A percentile compares a stretch with the other conserved stretches of the same genome.
These are phyloP conservation scores for Pezicula radicicola DNA, from an alignment of 2,329 filamentous ascomycete genomes.

Conservation along the genomic window DNA sequence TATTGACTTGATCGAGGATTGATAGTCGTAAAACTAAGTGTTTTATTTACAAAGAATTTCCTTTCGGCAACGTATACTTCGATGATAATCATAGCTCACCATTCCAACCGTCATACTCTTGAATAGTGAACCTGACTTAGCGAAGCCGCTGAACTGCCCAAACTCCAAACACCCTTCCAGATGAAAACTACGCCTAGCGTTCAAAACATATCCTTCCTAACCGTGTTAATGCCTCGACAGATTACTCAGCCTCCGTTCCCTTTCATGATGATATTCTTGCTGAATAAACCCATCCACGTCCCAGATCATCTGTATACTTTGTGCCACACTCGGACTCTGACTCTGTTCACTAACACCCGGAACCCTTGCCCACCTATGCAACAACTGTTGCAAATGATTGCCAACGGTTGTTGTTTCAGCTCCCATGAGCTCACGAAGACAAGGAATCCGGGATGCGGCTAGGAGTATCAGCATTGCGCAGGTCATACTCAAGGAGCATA, in stretches of 20 bases:
- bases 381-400: constrained; percentile 35
- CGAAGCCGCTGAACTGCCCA: too few species aligned
- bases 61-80: too few species aligned
- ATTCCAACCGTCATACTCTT: too few species aligned
- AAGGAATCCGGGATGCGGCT: constrained; percentile 38
- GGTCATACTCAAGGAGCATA: constrained; percentile 49
- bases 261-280: constrained; percentile 25
- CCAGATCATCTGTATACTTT: constrained; percentile 43
- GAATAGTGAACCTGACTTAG: too few species aligned
- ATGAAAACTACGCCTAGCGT: too few species aligned
- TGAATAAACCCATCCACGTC: constrained; percentile 41
- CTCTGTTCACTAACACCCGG: constrained; percentile 25
- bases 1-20: too few species aligned
- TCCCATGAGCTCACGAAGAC: constrained; percentile 34
- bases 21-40: too few species aligned
- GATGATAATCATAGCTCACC: too few species aligned
- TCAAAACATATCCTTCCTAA: background rate
- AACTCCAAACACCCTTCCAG: too few species aligned
- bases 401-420: constrained; percentile 37
- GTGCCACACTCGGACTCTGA: constrained; percentile 42
- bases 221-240: background rate
- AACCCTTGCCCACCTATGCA: constrained; percentile 39
- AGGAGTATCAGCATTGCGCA: constrained; percentile 46
- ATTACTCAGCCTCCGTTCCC: constrained; percentile 1
- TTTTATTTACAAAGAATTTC: too few species aligned